Base-by-base conservation (phyloP, 306 rosid genomes). In the Abrus precatorius region DNA sequence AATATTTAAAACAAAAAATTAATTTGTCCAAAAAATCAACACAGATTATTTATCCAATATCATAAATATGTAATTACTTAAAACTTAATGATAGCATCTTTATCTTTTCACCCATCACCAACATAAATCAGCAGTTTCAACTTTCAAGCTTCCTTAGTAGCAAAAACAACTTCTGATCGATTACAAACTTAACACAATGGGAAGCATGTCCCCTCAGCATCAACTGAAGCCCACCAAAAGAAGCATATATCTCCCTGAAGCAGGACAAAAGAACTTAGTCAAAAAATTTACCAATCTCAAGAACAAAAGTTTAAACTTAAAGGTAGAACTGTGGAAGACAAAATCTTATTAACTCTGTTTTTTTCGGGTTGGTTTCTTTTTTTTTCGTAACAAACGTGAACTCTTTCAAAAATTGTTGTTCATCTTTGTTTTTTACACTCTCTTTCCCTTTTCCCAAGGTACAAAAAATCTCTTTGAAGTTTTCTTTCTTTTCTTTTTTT, bases 161-260 rank as follows among this genome's bases (percentile, higher is more conserved):
- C 62, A 94, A 78, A 74, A 94, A 92, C 91, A 94, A 56, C 34
- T 78, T 90, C 89, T 90, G 91, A 69, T 92, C 97, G 10, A 83
- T 66, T 71, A 76, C 84, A 79, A 94, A 89, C 57, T 89, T 84
- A 6, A 78, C 75, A 84, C 93, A 92, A 54, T 78, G 89, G 36
- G 85, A 76, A 33, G 93, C 87, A 78, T 93, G 88, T 6, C 93
- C 97, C 82, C 77, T 88, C 83, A 95, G 83, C 94, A 87, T 69
- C 94, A 95, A 75, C 88, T 91, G 97, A 40, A 91, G 96, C 68
- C 98, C 98, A 44, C 99, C 99, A 82, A 90, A 93, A 14, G 99
- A 91, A 36, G 77, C 93, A 79, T 69, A 91, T 41, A 91, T 82
- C 86, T 91, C 99, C 85, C 97, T 95, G 89, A 61, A 60, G 36